These are phyloP conservation scores for Metschnikowia cubensis DNA, from an alignment of 805 yeast genomes.

Conservation along the genomic window DNA sequence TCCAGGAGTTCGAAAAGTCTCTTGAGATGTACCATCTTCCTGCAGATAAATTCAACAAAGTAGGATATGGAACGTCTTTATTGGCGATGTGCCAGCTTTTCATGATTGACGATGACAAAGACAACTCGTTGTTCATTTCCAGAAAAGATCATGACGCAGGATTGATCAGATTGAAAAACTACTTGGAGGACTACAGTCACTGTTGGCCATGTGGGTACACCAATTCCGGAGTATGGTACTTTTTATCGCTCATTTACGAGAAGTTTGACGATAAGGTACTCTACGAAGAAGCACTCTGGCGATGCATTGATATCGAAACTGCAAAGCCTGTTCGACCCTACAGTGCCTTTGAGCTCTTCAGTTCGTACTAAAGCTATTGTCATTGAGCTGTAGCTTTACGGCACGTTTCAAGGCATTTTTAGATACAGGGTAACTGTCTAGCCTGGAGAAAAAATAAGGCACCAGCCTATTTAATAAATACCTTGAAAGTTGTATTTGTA, in stretches of 20 bases:
- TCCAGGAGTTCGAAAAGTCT: slow-evolving; percentile 63
- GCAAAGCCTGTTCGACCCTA: slow-evolving; percentile 49
- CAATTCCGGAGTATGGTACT: slow-evolving; percentile 64
- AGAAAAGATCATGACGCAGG: slow-evolving; percentile 58
- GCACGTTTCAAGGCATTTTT: not conserved
- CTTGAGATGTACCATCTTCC: slow-evolving; percentile 37
- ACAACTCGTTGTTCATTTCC: slow-evolving; percentile 45
- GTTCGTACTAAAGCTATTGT: not conserved
- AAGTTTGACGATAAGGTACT: slow-evolving; percentile 46
- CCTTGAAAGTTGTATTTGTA: not conserved
- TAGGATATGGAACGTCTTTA: slow-evolving; percentile 47
- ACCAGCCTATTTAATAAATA: not conserved
- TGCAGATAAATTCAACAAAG: slow-evolving; percentile 21
- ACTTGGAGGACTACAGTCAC: slow-evolving; percentile 35
- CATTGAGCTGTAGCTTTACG: not conserved
- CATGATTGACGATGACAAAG: slow-evolving; percentile 36
- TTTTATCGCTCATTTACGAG: slow-evolving; percentile 61
- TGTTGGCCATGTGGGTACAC: slow-evolving; percentile 41
- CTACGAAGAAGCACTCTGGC: slow-evolving; percentile 53
- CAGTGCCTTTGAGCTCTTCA: slow-evolving; percentile 5
- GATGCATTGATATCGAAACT: slow-evolving; percentile 61
- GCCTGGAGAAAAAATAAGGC: not conserved
- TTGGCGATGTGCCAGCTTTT: slow-evolving; percentile 53
- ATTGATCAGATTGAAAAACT: slow-evolving; percentile 49
- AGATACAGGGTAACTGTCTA: not conserved